These are phyloP conservation scores for Reutealis trisperma DNA, from an alignment of 345 rosid genomes.

Conservation along the genomic window DNA sequence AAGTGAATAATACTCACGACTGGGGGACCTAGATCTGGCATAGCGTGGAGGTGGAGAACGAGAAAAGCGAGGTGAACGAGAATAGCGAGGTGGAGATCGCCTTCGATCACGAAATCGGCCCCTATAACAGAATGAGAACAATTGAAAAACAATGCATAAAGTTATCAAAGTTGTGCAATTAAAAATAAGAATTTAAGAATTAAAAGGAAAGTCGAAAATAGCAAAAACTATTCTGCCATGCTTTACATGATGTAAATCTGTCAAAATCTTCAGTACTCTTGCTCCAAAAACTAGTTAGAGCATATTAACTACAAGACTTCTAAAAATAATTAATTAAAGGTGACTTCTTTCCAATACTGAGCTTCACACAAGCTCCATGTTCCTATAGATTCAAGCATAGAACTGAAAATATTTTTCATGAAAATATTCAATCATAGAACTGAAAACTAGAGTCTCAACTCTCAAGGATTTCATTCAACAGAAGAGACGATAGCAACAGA, in stretches of 20 bases:
- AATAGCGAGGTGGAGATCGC: conserved; percentile 34
- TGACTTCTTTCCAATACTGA: background rate
- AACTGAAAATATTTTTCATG: too few relatives aligned
- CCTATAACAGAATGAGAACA: conserved; percentile 23
- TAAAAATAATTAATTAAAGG: background rate
- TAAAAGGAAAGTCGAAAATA: background rate
- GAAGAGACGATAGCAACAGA: too few relatives aligned
- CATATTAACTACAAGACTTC: background rate
- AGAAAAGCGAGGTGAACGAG: conserved; percentile 34
- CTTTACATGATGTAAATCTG: background rate
- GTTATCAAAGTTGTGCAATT: background rate
- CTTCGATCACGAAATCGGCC: conserved; percentile 31
- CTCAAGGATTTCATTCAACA: too few relatives aligned
- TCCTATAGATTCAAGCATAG: background rate
- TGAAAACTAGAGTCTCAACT: too few relatives aligned
- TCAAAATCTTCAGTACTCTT: background rate
- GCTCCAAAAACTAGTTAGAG: background rate
- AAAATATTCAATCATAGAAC: too few relatives aligned
- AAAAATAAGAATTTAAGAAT: background rate
- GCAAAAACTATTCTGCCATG: background rate
- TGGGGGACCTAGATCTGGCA: conserved; percentile 55
- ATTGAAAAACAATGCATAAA: background rate
- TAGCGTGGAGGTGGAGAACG: conserved; percentile 69
- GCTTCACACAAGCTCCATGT: background rate
- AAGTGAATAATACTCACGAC: conserved; percentile 33